These are phyloP conservation scores for Babesia ovis DNA, from an alignment of 169 alveolate genomes.

Conservation along the genomic window DNA sequence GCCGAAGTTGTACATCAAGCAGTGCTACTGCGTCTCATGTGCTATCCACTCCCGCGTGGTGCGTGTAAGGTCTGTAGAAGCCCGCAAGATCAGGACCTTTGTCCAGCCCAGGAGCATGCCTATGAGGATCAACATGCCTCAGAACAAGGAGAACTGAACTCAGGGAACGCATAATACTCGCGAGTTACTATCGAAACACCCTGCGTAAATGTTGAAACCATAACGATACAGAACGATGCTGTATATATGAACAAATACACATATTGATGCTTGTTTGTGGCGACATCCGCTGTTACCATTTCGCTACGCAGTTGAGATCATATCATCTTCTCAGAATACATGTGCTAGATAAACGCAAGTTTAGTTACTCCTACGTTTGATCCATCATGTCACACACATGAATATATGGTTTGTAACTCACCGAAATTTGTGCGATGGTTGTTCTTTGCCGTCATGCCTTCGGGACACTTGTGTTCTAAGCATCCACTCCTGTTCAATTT, in stretches of 20 bases:
- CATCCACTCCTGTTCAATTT: conserved; percentile 37
- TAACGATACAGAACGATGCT: not conserved
- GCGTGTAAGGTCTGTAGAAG: conserved; percentile 89
- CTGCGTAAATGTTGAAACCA: conserved; percentile 27
- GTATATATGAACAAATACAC: not conserved
- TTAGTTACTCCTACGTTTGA: no score
- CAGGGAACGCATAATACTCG: conserved; percentile 62
- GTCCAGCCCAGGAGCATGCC: conserved; percentile 61
- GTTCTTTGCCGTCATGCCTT: conserved; percentile 38
- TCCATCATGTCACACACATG: no score
- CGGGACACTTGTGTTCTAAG: conserved; percentile 48
- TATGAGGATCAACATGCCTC: conserved; percentile 59
- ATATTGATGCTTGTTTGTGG: no score
- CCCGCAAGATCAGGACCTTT: conserved; percentile 80
- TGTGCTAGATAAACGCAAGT: no score
- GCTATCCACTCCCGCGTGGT: conserved; percentile 99
- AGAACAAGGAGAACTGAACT: conserved; percentile 54
- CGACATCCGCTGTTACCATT: no score
- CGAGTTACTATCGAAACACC: conserved; percentile 64
- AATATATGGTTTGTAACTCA: conserved; percentile 15
- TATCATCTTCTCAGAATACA: no score
- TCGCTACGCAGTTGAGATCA: no score
- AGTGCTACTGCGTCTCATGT: conserved; percentile 98
- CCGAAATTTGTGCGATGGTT: conserved; percentile 62
- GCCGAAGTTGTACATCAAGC: conserved; percentile 98